Base-by-base conservation (phyloP, 2,329 filamentous ascomycete genomes). In the Podosphaera aphanis region DNA sequence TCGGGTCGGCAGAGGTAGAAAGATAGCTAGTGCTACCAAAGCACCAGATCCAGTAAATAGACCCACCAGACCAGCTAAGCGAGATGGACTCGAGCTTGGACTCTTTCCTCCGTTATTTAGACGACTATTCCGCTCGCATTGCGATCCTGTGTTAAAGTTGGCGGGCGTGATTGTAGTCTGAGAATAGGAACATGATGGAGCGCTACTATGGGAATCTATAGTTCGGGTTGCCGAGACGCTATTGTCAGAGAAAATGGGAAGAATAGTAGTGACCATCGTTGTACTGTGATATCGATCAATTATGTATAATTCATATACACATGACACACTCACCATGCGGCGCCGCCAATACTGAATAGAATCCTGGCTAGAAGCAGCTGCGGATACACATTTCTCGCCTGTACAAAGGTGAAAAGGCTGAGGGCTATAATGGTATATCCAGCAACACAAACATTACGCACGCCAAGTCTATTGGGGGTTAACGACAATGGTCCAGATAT, bases 261-360 rank as follows among this genome's bases (percentile, higher is more conserved):
- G 68, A 40, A 93, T 84, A 2, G 90, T 90, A 7, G 90, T 95
- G 18, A 98, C 90, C 90, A 98, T 98, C 1, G 90, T 95, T 13
- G 85, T 72, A 4, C 71, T 75, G 46, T 10, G 20, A 29, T 18
- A 5, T 23, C n/a, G 6, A 11, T 39, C 16, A 44, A 27, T 21
- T 10, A 40, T 8, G 5, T 21, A 13, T 7, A 18, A 5, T 2
- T 16, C 16, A 20, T 35, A n/a, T 6, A 23, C 15, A 23, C 2
- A n/a, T 5, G 37, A 4, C 13, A 25, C 27, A 60, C 70, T 64
- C 58, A 86, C 69, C 82, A 77, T 19, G 88, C 90, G n/a, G 86
- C 85, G 18, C 83, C 90, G 20, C 90, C 90, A 16, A 94, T 55
- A 52, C 86, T 90, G 62, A 98, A 98, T 46, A 92, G 66, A 44